Base-by-base conservation (phyloP, 352 stramenopile genomes). In the Elongisporangium undulatum region DNA sequence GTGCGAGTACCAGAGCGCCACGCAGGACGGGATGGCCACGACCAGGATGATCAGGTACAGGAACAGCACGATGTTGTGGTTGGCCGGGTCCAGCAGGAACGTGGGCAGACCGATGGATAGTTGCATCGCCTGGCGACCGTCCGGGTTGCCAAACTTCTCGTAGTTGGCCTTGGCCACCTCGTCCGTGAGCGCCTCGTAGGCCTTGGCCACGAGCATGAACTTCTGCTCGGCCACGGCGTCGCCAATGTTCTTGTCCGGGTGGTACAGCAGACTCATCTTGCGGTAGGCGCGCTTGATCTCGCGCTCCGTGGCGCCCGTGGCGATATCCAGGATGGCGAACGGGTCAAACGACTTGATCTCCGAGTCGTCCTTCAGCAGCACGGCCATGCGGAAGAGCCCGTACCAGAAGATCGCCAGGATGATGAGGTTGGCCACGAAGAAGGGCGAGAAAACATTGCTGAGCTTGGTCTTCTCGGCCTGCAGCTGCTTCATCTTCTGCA, bases 321-420 rank as follows among this genome's bases (percentile, higher is more conserved):
- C 90, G 58, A 99, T 96, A 54, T 93, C 93, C 13, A 99, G 79
- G 71, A 99, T 99, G 29, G 76, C 77, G 72, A 98, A 99, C 41
- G 97, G 97, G 78, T 99, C 97, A 73, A 99, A 99, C 41, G 90
- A 96, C 77, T 98, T 98, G 72, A 99, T 98, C 82, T 99, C 92
- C 64, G 94, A 97, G 77, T 99, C 92, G 59, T 94, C 82, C 63
- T 95, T 89, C 50, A 99, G 90, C 58, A 96, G 82, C 19, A 94
- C 58, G 39, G 91, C 68, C 52, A 99, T 88, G 68, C 89, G 97
- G 58, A 97, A 72, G 53, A 99, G 75, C 15, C 77, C 79, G 67
- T 91, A 91, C 85, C 87, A 96, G 49, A 91, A 77, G 13, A 48
- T 68, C 6, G 63, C 78, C 48, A 96, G 69, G 55, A 96, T 63